Conservation (phyloP, 441 rosid genomes). For the Arabidopsis lyrata region DNA sequence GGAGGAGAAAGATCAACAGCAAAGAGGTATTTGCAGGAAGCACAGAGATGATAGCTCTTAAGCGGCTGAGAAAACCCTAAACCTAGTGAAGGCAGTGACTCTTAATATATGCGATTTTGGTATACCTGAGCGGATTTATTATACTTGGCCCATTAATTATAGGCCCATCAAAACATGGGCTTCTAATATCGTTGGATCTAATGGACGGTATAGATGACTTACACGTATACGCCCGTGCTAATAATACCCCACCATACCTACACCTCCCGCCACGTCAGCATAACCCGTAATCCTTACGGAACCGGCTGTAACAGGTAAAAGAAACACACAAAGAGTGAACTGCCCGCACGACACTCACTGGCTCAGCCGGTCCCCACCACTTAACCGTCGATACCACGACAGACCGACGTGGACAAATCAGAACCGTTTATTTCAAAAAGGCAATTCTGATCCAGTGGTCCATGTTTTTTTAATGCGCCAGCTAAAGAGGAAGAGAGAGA, state of each 20-base stretch:
- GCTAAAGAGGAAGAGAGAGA: constrained; percentile 14
- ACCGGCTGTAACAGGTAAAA: constrained; percentile 35
- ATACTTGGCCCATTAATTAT: background rate
- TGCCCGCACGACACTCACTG: constrained; percentile 32
- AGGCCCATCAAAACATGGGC: constrained; percentile 18
- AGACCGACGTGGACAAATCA: constrained; percentile 24
- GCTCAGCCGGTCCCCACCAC: constrained; percentile 39
- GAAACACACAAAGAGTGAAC: constrained; percentile 22
- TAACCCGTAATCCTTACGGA: constrained; percentile 9
- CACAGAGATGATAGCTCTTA: background rate
- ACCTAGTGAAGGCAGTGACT: constrained; percentile 15
- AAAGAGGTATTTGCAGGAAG: constrained; percentile 4
- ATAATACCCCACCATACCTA: constrained; percentile 18
- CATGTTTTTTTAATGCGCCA: constrained; percentile 27
- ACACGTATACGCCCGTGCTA: no score
- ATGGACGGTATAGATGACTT: constrained; percentile 10
- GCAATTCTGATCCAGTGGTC: constrained; percentile 22
- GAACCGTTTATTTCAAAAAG: constrained; percentile 35
- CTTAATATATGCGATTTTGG: constrained; percentile 12
- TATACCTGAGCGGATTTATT: background rate
- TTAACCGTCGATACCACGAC: constrained; percentile 43
- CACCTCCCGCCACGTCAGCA: constrained; percentile 30
- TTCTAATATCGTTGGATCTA: background rate
- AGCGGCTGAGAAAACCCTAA: constrained; percentile 45
- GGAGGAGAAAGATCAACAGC: constrained; percentile 31